A percentile compares a stretch with the other conserved stretches of the same genome.
Conservation (phyloP, 2,329 filamentous ascomycete species). For the Boeremia lycopersici region DNA sequence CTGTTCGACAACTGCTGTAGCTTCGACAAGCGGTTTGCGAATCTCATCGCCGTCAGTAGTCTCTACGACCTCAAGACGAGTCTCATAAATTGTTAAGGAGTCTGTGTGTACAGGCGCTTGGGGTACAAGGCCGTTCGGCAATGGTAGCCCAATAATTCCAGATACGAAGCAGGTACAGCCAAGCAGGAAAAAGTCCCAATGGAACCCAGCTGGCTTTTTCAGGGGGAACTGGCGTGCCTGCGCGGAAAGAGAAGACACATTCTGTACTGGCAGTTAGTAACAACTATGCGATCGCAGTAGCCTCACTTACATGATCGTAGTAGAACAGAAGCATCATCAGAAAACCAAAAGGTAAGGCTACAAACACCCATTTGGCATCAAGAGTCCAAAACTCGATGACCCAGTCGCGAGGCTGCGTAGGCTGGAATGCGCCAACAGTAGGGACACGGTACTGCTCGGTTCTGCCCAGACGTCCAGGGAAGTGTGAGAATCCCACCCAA, state of each 20-base stretch:
- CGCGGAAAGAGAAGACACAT: conserved; percentile 59
- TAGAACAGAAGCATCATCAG: conserved; percentile 62
- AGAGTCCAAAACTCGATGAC: conserved; percentile 61
- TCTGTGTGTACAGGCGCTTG: conserved; percentile 64
- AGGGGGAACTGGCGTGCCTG: conserved; percentile 60
- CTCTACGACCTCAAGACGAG: conserved; percentile 43
- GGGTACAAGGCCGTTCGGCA: conserved; percentile 61
- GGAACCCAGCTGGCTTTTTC: conserved; percentile 61
- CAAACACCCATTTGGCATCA: conserved; percentile 59
- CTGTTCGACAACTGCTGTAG: conserved; percentile 58
- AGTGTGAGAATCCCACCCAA: conserved; percentile 61
- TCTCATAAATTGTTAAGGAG: conserved; percentile 52
- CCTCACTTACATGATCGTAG: conserved; percentile 57
- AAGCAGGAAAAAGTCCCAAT: conserved; percentile 64
- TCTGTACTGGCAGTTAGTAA: conserved; percentile 31
- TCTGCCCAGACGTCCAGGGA: conserved; percentile 54
- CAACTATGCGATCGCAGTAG: neutral
- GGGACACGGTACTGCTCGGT: conserved; percentile 53
- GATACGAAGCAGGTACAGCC: conserved; percentile 60
- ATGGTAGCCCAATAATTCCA: conserved; percentile 58
- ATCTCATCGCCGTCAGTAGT: conserved; percentile 52
- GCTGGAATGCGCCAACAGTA: conserved; percentile 54
- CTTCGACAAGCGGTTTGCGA: conserved; percentile 51
- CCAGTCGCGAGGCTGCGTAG: conserved; percentile 55
- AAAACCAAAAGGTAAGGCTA: conserved; percentile 60